Base-by-base conservation (phyloP, 2,329 filamentous ascomycete genomes). In the Acrocalymma vagum region DNA sequence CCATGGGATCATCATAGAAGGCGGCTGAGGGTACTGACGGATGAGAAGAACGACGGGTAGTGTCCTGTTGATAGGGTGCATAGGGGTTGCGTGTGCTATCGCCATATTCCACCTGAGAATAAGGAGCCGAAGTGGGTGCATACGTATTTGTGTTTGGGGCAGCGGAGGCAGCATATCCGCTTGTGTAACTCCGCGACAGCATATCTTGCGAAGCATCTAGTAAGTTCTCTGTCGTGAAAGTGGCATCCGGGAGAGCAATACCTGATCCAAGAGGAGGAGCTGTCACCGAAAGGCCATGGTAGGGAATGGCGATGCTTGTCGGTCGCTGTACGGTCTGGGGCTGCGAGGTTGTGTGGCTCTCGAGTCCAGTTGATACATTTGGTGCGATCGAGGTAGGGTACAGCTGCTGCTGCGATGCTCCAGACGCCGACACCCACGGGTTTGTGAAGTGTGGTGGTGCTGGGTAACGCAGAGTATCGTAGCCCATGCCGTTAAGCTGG, bases 371-470 rank as follows among this genome's bases (percentile, higher is more conserved):
- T 16, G 65, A 58, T 56, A 78, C 76, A 54, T 78, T 81, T 58
- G 84, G 78, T 53, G 78, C 78, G 67, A 89, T 72, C 64, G 86
- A 74, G 68, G 85, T 75, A 64, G 78, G 86, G 81, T 79, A 92
- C 73, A 78, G 78, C 77, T 74, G 80, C 78, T 73, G 79, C 67
- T 73, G 79, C 60, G 68, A 78, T 65, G 77, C 74, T 48, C 67
- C 74, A 45, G 84, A 77, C 30, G 79, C 80, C 41, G 88, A 81
- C 31, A 78, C 78, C 92, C 92, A 96, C 27, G 91, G 91, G 71
- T 96, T 94, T 63, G 87, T 91, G 77, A 96, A 96, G 53, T 94
- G 87, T 53, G 88, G 84, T 51, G 56, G 55, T 55, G 73, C 70
- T 45, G 77, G 72, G 72, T 89, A 90, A 58, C 88, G 84, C 79